These are phyloP conservation scores for Cladosporium austrohemisphaericum DNA, from an alignment of 2,329 filamentous ascomycete genomes.

Conservation along the genomic window DNA sequence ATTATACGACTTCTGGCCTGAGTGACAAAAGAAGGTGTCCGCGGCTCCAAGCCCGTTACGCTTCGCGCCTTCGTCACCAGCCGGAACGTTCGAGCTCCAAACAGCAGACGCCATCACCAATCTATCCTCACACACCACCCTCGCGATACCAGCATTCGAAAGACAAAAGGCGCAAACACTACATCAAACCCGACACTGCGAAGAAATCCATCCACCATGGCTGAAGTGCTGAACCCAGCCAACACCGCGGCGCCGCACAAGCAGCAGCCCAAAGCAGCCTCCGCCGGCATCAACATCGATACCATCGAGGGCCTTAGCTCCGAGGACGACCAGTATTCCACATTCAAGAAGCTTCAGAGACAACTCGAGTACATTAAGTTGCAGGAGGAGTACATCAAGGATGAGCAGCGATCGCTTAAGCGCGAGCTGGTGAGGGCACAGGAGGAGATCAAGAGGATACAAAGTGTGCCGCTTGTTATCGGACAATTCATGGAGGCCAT, in stretches of 20 bases:
- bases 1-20: background rate
- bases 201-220: slow-evolving; percentile 55
- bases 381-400: slow-evolving; percentile 99
- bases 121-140: background rate
- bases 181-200: background rate
- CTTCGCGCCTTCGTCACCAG: slow-evolving; percentile 10
- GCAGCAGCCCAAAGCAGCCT: slow-evolving; percentile 72
- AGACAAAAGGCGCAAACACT: background rate
- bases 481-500: slow-evolving; percentile 99
- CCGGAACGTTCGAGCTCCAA: background rate
- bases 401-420: slow-evolving; percentile 98
- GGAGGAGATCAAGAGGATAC: slow-evolving; percentile 99
- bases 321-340: slow-evolving; percentile 85
- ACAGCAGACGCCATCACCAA: slow-evolving; percentile 8
- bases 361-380: slow-evolving; percentile 96
- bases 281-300: slow-evolving; percentile 72
- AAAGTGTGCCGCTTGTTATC: slow-evolving; percentile 95
- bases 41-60: slow-evolving; percentile 4
- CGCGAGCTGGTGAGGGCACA: slow-evolving; percentile 94
- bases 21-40: background rate
- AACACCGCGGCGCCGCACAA: slow-evolving; percentile 73
- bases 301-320: slow-evolving; percentile 76
- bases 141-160: background rate
- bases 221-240: slow-evolving; percentile 74
- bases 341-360: slow-evolving; percentile 91